Base-by-base conservation (phyloP, 371 early-diverging fungal species). In the Dichotomocladium elegans region DNA sequence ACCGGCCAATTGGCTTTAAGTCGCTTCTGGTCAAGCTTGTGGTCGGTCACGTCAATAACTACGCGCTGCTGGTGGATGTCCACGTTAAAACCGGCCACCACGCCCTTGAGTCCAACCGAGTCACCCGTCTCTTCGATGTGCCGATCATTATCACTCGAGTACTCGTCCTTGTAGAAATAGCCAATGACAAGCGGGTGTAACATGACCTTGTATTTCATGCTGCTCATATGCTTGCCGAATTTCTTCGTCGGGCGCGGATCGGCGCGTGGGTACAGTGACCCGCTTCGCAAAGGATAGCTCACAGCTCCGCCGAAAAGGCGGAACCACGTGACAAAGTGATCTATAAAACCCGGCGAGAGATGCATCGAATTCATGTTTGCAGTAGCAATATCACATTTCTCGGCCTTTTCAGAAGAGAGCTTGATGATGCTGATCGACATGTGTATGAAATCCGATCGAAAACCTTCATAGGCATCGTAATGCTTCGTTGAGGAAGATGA, bases 401-500 rank as follows among this genome's bases (percentile, higher is more conserved):
- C 51, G 7, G 50, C 15, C n/a, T 51, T 46, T 15, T 51, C 55
- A 17, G 53, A 31, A 15, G 53, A 46, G 28, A 63, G 46, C 29
- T 70, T 70, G 24, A 65, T 50, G 17, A 80, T 75, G 41, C 81
- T 79, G 30, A 88, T 60, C 3, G 76, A 74, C 0, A 89, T 47
- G 61, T 87, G 81, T 12, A 89, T 77, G 53, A 65, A 72, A 17
- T 74, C 61, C 2, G 87, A 82, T 15, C 89, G 70, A 53, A 87
- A 90, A 2, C 88, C 88, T n/a, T 51, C 57, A 53, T 72, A 87
- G 1, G 87, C 75, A 67, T 88, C 88, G 34, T 80, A 68, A 9
- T 54, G 41, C 82, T 73, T 10, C 28, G n/a, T 45, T 45, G n/a
- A n/a, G n/a, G n/a, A n/a, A n/a, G n/a, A n/a, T n/a, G n/a, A n/a